A percentile compares a stretch with the other conserved stretches of the same genome.
phyloP scores from a whole-genome alignment of 768 basidiomycete species.

The Infundibulicybe gibba region DNA sequence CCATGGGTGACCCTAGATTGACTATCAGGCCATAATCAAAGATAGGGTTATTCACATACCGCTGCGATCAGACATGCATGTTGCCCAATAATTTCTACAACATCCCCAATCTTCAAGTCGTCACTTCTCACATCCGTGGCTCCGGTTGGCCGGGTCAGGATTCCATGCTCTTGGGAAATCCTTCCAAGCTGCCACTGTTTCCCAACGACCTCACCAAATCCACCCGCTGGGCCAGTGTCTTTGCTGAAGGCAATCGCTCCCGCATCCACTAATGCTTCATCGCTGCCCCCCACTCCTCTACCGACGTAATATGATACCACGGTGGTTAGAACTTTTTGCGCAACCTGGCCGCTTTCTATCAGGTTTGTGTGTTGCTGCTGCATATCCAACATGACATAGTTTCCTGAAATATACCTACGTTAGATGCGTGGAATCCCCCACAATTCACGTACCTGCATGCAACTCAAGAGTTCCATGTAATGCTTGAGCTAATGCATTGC shows the following conservation, averaged over 20 bases:
- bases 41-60: constrained; percentile 17
- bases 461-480: constrained; percentile 68
- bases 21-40: neutral
- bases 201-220: constrained; percentile 70
- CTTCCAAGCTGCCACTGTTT: constrained; percentile 61
- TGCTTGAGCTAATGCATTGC: constrained; percentile 35
- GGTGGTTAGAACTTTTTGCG: constrained; percentile 66
- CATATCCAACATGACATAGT: constrained; percentile 81
- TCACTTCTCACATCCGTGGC: constrained; percentile 15
- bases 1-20: constrained; percentile 61
- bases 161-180: constrained; percentile 80
- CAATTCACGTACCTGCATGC: constrained; percentile 55
- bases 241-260: constrained; percentile 87
- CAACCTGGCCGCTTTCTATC: constrained; percentile 50
- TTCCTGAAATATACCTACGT: constrained; percentile 37
- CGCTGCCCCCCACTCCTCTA: constrained; percentile 53
- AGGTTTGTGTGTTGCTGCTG: constrained; percentile 79
- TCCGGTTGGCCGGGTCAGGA: constrained; percentile 38
- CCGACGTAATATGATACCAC: constrained; percentile 81
- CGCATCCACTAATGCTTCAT: constrained; percentile 79
- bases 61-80: constrained; percentile 85
- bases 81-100: constrained; percentile 75
- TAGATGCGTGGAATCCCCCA: no score
- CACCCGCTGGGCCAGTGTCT: constrained; percentile 71
- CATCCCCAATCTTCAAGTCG: constrained; percentile 50